Percentiles rank a stretch among this genome's conserved stretches.
phyloP scores from a whole-genome alignment of 768 basidiomycete species.

The Podaxis sp. region DNA sequence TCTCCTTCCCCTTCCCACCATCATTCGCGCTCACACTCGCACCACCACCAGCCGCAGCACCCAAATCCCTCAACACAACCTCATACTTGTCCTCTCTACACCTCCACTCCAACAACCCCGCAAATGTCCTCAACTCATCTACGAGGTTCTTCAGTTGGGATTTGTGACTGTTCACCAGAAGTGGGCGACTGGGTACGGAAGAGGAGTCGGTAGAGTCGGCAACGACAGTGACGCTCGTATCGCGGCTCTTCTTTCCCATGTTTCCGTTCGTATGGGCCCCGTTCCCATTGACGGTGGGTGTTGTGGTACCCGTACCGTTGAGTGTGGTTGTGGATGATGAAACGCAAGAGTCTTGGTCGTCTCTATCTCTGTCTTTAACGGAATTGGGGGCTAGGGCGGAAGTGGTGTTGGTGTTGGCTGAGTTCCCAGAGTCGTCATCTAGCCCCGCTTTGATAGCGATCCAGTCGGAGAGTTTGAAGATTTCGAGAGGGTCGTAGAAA shows the following conservation, averaged over 20 bases:
- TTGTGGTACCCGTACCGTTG: slow-evolving; percentile 13
- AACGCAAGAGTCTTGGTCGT: slow-evolving; percentile 10
- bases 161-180: background rate
- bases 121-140: slow-evolving; percentile 57
- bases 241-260: slow-evolving; percentile 6
- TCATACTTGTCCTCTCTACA: slow-evolving; percentile 36
- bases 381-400: background rate
- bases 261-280: slow-evolving; percentile 2
- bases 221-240: slow-evolving; percentile 11
- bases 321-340: slow-evolving; percentile 18
- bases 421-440: slow-evolving; percentile 29
- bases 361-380: background rate
- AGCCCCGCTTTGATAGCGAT: slow-evolving; percentile 50
- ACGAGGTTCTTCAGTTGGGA: slow-evolving; percentile 44
- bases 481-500: slow-evolving; percentile 65
- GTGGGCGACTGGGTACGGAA: background rate
- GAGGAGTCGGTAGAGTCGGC: slow-evolving; percentile 11
- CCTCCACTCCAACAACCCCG: slow-evolving; percentile 61
- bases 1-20: slow-evolving; percentile 4
- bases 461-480: slow-evolving; percentile 67
- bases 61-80: slow-evolving; percentile 18
- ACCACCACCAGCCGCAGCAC: slow-evolving; percentile 6
- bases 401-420: background rate
- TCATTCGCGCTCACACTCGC: background rate
- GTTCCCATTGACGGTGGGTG: slow-evolving; percentile 11